Percentiles rank a stretch among this genome's conserved stretches.
These are phyloP conservation scores for Epithemia pelagica DNA, from an alignment of 108 stramenopile species.

Conservation along the genomic window DNA sequence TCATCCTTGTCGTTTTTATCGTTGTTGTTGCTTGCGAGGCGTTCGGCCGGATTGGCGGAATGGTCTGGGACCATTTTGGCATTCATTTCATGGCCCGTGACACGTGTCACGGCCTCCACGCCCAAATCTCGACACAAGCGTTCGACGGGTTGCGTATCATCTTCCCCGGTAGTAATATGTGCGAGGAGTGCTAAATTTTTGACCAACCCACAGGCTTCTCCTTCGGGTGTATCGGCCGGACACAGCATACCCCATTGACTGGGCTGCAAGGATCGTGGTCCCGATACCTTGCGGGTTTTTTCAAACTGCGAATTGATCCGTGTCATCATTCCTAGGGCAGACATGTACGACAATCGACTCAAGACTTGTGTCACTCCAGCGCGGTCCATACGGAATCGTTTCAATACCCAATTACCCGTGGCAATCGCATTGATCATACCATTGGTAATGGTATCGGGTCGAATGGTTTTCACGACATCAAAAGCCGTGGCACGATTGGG, in stretches of 20 bases:
- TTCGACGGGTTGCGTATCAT: constrained; percentile 80
- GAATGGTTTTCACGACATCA: constrained; percentile 88
- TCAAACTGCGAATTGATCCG: constrained; percentile 96
- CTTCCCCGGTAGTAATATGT: constrained; percentile 93
- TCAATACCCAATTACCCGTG: constrained; percentile 98
- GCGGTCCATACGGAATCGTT: constrained; percentile 98
- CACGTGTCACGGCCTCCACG: constrained; percentile 87
- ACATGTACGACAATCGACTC: constrained; percentile 87
- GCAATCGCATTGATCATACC: constrained; percentile 95
- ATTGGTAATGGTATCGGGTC: constrained; percentile 91
- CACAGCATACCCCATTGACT: constrained; percentile 99
- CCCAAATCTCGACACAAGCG: constrained; percentile 91
- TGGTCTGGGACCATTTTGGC: constrained; percentile 37
- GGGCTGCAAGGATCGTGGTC: constrained; percentile 94
- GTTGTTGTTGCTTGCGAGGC: not conserved
- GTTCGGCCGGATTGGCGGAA: constrained; percentile 2
- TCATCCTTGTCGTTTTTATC: not conserved
- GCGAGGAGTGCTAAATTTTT: constrained; percentile 95
- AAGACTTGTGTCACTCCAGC: constrained; percentile 98
- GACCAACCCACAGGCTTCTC: constrained; percentile 95
- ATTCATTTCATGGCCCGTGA: constrained; percentile 91
- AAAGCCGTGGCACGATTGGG: constrained; percentile 91
- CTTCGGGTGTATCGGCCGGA: constrained; percentile 93
- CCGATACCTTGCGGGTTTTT: constrained; percentile 95
- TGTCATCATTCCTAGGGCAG: constrained; percentile 97